These are phyloP conservation scores for Chlamydomonas eustigma DNA, from an alignment of 139 green algal genomes.

Conservation along the genomic window DNA sequence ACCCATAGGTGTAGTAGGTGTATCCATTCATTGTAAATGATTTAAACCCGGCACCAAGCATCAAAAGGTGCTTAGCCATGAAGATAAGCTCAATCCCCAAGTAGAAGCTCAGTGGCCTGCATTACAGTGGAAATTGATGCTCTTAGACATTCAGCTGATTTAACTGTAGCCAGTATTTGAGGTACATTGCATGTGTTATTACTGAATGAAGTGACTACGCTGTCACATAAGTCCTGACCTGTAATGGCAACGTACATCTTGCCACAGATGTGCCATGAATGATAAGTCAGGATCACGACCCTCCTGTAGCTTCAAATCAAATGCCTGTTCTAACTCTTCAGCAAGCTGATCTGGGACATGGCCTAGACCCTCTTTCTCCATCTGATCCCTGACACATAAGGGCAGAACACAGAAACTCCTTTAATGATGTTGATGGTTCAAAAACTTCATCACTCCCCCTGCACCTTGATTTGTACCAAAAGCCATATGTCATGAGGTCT, in stretches of 20 bases:
- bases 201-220: too few relatives aligned
- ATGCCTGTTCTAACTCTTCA: slow-evolving; percentile 37
- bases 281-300: slow-evolving; percentile 31
- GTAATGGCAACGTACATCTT: slow-evolving; percentile 33
- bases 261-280: slow-evolving; percentile 58
- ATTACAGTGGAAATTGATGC: too few relatives aligned
- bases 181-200: too few relatives aligned
- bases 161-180: too few relatives aligned
- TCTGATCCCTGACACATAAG: slow-evolving; percentile 25
- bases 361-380: slow-evolving; percentile 23
- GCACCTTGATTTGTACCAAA: slow-evolving; percentile 34
- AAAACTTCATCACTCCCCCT: too few relatives aligned
- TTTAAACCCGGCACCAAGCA: slow-evolving; percentile 26
- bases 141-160: too few relatives aligned
- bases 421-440: too few relatives aligned
- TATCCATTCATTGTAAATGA: neutral
- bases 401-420: neutral
- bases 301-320: slow-evolving; percentile 43
- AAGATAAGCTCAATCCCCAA: slow-evolving; percentile 28
- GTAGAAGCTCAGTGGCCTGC: slow-evolving; percentile 34
- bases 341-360: slow-evolving; percentile 37
- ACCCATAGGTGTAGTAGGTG: slow-evolving; percentile 29
- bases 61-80: slow-evolving; percentile 23
- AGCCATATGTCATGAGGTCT: slow-evolving; percentile 34
- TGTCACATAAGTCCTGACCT: slow-evolving; percentile 3